phyloP scores from a whole-genome alignment of 768 basidiomycete genomes.

The Antrodiella citrinella region DNA sequence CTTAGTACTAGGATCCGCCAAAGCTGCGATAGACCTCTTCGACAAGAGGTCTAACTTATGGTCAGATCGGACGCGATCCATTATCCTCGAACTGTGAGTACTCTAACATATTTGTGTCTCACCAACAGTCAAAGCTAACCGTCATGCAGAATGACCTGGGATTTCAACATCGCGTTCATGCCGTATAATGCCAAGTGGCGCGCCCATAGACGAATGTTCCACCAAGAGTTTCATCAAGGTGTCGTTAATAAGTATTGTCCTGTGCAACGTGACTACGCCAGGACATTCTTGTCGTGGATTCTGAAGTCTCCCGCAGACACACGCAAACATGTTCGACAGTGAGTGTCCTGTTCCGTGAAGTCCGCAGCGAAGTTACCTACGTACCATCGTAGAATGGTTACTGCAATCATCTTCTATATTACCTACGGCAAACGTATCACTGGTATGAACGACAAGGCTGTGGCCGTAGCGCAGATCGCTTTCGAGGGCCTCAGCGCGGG shows the following conservation, averaged over 20 bases:
- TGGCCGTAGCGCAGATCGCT: not conserved
- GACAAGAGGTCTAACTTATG: conserved; percentile 19
- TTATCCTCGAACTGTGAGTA: conserved; percentile 10
- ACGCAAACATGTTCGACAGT: not conserved
- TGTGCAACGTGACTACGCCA: not conserved
- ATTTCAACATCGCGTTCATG: conserved; percentile 8
- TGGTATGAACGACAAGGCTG: not conserved
- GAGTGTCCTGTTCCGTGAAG: not conserved
- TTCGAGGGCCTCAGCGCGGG: not conserved
- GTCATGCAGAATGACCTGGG: conserved; percentile 7
- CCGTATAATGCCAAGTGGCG: conserved; percentile 10
- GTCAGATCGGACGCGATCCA: conserved; percentile 16
- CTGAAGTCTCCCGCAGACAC: not conserved
- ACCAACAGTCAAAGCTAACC: too few species aligned
- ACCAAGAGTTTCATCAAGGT: conserved; percentile 10
- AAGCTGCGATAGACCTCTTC: conserved; percentile 18
- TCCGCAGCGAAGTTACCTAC: not conserved
- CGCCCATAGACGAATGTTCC: conserved; percentile 6
- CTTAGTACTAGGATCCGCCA: conserved; percentile 1
- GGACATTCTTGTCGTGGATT: not conserved
- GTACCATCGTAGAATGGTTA: not conserved
- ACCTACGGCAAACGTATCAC: conserved; percentile 1
- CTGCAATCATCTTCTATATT: conserved; percentile 1
- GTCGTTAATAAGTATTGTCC: conserved; percentile 2
- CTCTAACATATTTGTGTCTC: not conserved